Base-by-base conservation (phyloP, 2,329 filamentous ascomycete genomes). In the Metarhizium rileyi region DNA sequence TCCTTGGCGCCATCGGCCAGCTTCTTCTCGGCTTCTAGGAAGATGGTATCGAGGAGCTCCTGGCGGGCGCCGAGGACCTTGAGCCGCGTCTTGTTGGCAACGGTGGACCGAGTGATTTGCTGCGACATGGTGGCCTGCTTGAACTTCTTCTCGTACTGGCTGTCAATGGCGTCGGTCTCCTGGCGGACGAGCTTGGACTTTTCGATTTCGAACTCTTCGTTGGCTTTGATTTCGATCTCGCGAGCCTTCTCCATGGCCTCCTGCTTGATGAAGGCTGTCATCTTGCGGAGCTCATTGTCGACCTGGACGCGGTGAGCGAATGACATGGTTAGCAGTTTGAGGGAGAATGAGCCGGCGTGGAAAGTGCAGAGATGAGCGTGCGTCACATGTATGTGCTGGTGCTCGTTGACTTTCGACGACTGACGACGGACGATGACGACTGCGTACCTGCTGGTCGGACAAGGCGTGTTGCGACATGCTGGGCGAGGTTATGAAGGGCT, bases 231-330 rank as follows among this genome's bases (percentile, higher is more conserved):
- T 66, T 93, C 83, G 71, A 98, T 97, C 73, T 98, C 93, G 67
- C 87, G 87, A 62, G 90, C 90, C 74, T 98, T 98, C 69, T 98
- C 93, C 64, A 86, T 81, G 52, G 93, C 93, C 76, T 98, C 93
- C 75, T 97, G 93, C 71, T 90, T 88, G 83, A 98, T 98, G 81
- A 98, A 98, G 67, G 90, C 91, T 53, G 93, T 97, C 93, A 98
- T 98, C 82, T 98, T 98, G 79, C 88, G 90, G 73, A 98, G 87
- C 83, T 98, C 93, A 73, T 88, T 84, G 73, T 87, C 84, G 79
- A 98, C 93, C 90, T 97, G 68, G 26, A 27, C 35, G 45, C 28
- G 10, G 10, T 12, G 2, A n/a, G n/a, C 10, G 8, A 41, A 30
- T 22, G 46, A 38, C 36, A 43, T 23, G 36, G 43, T 50, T 35